Evolutionary conservation across 1,139 yeast genomes (phyloP), one percentile per base, ranked within the genome.

Genomic region (Geotrichum klebahnii): DNA sequence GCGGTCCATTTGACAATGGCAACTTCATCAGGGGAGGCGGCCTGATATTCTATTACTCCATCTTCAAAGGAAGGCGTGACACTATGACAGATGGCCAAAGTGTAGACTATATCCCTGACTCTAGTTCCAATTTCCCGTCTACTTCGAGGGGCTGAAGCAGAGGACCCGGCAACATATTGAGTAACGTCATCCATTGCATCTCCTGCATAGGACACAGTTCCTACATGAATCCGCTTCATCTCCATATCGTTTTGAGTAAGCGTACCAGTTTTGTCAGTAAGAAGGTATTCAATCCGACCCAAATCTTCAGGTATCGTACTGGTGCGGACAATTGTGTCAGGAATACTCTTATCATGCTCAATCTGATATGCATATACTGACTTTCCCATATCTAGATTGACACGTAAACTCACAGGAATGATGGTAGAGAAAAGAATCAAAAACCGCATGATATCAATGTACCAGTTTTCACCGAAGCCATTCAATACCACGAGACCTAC

Each of bases 211-310:
- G 96, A 84, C 9, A 92, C 95, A 0, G 92, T 77, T 5, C 98
- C 98, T 39, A 94, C 73, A 65, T 94, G 98, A 38, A 94, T 73
- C 65, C 90, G 90, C 60, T 87, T 89, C 78, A 94, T 73, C 63
- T 89, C 96, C 99, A 94, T 94, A 66, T 94, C 98, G 66, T 94
- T 94, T 67, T 92, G 97, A 5, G 99, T 94, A 58, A 94, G 75
- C 0, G 99, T 94, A 22, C 99, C 99, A 0, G 99, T 94, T 66
- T 94, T 94, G 67, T 94, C 99, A 57, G 92, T 84, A 42, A 94
- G 73, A 51, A 94, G 71, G 66, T 92, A 94, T 66, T 94, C 98
- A 48, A 94, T 85, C 60, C 99, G 76, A 14, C 99, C 99, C 57
- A 94, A 73, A 68, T 94, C 99, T 68, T 94, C 99, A 0, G 98